phyloP scores from a whole-genome alignment of 1,284 basidiomycete species.

The Athelia psychrophila region DNA sequence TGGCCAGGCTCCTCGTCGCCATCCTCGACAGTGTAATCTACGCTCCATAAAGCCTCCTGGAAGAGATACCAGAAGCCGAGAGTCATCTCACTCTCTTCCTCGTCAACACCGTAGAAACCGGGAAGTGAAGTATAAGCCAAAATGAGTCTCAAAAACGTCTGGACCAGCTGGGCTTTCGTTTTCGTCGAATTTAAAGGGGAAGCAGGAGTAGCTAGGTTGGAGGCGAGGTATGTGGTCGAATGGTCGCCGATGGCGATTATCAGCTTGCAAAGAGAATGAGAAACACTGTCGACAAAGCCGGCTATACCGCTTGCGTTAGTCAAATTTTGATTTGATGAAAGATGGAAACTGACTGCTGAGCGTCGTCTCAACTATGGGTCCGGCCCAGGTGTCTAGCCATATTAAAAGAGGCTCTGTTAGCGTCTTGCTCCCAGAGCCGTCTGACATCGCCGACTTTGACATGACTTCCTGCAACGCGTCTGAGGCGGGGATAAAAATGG shows the following conservation, averaged over 20 bases:
- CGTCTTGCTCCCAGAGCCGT: conserved; percentile 67
- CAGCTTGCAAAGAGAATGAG: conserved; percentile 75
- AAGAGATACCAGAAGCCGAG: conserved; percentile 86
- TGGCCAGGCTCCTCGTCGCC: conserved; percentile 30
- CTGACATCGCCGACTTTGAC: conserved; percentile 66
- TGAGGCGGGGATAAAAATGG: conserved; percentile 59
- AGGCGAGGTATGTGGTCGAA: conserved; percentile 76
- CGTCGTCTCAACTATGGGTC: conserved; percentile 48
- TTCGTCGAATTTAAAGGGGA: conserved; percentile 18
- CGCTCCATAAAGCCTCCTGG: conserved; percentile 84
- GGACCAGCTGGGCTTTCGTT: conserved; percentile 53
- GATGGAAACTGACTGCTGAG: conserved; percentile 31
- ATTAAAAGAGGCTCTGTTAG: conserved; percentile 80
- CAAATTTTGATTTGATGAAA: not conserved
- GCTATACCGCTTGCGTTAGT: conserved; percentile 17
- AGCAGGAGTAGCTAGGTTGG: conserved; percentile 47
- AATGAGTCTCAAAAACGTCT: conserved; percentile 68
- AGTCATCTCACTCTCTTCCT: conserved; percentile 84
- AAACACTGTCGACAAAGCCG: conserved; percentile 49
- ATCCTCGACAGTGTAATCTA: conserved; percentile 54
- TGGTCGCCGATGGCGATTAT: conserved; percentile 82
- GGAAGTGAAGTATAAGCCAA: conserved; percentile 76
- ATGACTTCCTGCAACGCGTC: conserved; percentile 78
- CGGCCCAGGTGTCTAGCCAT: conserved; percentile 64
- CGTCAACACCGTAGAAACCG: conserved; percentile 76